phyloP scores from a whole-genome alignment of 2,329 filamentous ascomycete genomes.

The Alternaria longipes region DNA sequence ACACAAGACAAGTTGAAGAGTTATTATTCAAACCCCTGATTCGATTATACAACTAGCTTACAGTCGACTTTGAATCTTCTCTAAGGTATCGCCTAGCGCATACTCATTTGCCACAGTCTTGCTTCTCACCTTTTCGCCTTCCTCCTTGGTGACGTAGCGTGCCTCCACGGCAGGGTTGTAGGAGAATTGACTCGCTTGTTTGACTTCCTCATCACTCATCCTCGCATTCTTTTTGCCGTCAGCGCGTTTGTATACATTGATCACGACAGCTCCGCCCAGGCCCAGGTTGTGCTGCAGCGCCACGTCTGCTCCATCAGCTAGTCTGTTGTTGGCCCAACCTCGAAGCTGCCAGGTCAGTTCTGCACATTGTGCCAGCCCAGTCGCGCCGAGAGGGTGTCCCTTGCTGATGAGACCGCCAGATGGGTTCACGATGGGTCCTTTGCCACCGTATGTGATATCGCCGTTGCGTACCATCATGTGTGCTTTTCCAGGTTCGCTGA shows the following conservation, averaged over 20 bases:
- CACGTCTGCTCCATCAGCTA: constrained; percentile 71
- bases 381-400: constrained; percentile 91
- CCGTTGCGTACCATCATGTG: constrained; percentile 87
- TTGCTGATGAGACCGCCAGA: constrained; percentile 94
- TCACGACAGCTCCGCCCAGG: constrained; percentile 86
- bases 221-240: constrained; percentile 73
- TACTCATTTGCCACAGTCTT: constrained; percentile 72
- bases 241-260: constrained; percentile 85
- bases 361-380: constrained; percentile 90
- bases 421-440: constrained; percentile 81
- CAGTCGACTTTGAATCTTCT: constrained; percentile 76
- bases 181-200: constrained; percentile 72
- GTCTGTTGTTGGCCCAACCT: constrained; percentile 93
- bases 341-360: constrained; percentile 94
- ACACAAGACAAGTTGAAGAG: too few species aligned
- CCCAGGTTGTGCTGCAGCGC: constrained; percentile 93
- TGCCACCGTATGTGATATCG: constrained; percentile 88
- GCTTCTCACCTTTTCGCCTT: constrained; percentile 74
- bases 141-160: constrained; percentile 81
- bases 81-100: constrained; percentile 77
- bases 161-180: constrained; percentile 94
- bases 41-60: constrained; percentile 37
- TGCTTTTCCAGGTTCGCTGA: constrained; percentile 80
- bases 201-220: constrained; percentile 71
- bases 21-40: too few species aligned